These are phyloP conservation scores for Mortierella sp. DNA, from an alignment of 371 early-diverging fungal species.

Conservation along the genomic window DNA sequence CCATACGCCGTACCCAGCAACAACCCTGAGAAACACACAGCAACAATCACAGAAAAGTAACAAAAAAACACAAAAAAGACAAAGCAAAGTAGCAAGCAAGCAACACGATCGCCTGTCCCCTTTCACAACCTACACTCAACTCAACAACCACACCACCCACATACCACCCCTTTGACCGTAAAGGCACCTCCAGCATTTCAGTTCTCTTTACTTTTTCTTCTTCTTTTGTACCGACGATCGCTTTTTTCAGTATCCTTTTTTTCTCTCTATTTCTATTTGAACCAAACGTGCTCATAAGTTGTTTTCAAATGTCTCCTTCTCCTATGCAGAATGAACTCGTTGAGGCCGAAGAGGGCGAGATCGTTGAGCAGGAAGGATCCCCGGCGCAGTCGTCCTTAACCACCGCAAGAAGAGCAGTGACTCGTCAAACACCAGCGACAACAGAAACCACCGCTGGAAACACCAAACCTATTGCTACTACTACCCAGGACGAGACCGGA, in stretches of 20 bases:
- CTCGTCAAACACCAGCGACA: not conserved
- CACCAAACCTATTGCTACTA: not conserved
- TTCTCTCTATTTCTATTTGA: constrained; percentile 19
- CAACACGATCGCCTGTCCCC: not conserved
- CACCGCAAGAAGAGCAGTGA: not conserved
- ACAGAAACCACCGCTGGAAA: not conserved
- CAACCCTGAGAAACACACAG: not conserved
- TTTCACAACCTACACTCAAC: not conserved
- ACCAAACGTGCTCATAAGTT: constrained; percentile 49
- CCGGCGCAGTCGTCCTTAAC: constrained; percentile 1
- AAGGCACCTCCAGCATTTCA: constrained; percentile 33
- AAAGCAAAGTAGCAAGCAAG: not conserved
- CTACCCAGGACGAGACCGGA: constrained; percentile 12
- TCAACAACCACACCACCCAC: not conserved
- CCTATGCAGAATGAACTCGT: constrained; percentile 57
- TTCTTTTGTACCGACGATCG: constrained; percentile 5
- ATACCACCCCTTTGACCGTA: constrained; percentile 21
- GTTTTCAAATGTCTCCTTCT: constrained; percentile 54
- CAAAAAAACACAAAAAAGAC: not conserved
- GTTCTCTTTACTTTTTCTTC: constrained; percentile 9
- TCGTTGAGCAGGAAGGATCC: constrained; percentile 45
- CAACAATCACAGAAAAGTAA: not conserved
- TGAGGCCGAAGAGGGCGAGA: constrained; percentile 60
- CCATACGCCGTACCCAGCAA: not conserved
- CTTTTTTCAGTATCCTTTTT: no score